These are phyloP conservation scores for Cystobasidium sp. DNA, from an alignment of 1,284 basidiomycete genomes.

Conservation along the genomic window DNA sequence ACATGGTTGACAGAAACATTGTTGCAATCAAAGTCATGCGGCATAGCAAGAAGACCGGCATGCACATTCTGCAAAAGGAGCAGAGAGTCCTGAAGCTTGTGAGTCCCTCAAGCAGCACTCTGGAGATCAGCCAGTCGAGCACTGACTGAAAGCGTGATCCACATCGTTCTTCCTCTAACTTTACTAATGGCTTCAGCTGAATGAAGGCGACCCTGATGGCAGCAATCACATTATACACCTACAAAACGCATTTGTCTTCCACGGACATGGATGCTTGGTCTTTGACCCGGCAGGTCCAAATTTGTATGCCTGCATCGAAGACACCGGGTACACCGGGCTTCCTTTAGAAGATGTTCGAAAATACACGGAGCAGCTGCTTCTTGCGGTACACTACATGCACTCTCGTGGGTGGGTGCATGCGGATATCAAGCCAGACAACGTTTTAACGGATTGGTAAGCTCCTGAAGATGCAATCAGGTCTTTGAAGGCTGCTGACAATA, in stretches of 20 bases:
- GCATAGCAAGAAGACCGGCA: constrained; percentile 98
- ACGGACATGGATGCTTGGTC: constrained; percentile 85
- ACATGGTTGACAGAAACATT: constrained; percentile 97
- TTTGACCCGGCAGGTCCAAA: constrained; percentile 97
- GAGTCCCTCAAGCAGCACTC: constrained; percentile 45
- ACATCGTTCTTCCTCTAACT: not conserved
- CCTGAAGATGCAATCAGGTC: not conserved
- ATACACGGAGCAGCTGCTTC: constrained; percentile 92
- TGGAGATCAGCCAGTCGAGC: not conserved
- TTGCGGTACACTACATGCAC: constrained; percentile 88
- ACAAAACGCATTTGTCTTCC: not conserved
- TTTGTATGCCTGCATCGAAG: constrained; percentile 99
- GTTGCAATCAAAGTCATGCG: constrained; percentile 99
- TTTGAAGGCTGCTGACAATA: not conserved
- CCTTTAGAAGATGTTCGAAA: constrained; percentile 96
- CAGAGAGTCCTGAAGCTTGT: constrained; percentile 91
- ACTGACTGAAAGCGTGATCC: not conserved
- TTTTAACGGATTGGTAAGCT: constrained; percentile 85
- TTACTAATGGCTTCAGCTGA: not conserved
- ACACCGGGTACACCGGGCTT: constrained; percentile 94
- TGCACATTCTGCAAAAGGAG: constrained; percentile 99
- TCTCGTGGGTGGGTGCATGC: constrained; percentile 96
- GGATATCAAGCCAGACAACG: constrained; percentile 97
- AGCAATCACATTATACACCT: constrained; percentile 9
- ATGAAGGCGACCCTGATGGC: not conserved